These are phyloP conservation scores for Enteropsectra breve DNA, from an alignment of 371 early-diverging fungal genomes.

Conservation along the genomic window DNA sequence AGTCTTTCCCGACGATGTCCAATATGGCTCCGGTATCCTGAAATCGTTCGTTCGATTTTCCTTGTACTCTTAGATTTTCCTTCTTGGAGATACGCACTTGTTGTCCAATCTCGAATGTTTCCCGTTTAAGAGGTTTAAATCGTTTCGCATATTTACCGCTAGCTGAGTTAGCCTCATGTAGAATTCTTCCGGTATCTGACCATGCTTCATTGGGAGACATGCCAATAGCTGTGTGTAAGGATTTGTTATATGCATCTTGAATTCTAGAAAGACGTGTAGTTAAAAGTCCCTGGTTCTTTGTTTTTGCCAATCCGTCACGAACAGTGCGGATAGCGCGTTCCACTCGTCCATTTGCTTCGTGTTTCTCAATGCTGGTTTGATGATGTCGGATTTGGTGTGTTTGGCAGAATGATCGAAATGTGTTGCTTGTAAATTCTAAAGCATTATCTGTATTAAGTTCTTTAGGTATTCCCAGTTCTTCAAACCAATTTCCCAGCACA, in stretches of 20 bases:
- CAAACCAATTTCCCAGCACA: background rate
- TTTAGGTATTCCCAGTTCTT: constrained; percentile 10
- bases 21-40: background rate
- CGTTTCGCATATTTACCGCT: constrained; percentile 9
- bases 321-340: constrained; percentile 7
- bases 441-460: constrained; percentile 10
- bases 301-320: background rate
- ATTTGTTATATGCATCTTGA: background rate
- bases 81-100: constrained; percentile 3
- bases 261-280: background rate
- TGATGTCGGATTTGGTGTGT: background rate
- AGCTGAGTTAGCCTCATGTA: background rate
- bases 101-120: constrained; percentile 9
- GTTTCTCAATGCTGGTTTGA: constrained; percentile 6
- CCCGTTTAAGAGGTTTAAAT: constrained; percentile 4
- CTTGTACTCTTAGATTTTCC: constrained; percentile 4
- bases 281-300: background rate
- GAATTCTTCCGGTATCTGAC: constrained; percentile 1
- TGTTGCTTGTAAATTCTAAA: background rate
- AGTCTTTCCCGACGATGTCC: background rate
- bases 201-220: constrained; percentile 8
- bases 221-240: constrained; percentile 1
- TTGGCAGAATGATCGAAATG: background rate
- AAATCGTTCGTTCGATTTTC: constrained; percentile 7
- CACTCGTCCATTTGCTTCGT: constrained; percentile 4